Conservation (phyloP, 2,329 filamentous ascomycete species). For the Teratosphaeria destructans region DNA sequence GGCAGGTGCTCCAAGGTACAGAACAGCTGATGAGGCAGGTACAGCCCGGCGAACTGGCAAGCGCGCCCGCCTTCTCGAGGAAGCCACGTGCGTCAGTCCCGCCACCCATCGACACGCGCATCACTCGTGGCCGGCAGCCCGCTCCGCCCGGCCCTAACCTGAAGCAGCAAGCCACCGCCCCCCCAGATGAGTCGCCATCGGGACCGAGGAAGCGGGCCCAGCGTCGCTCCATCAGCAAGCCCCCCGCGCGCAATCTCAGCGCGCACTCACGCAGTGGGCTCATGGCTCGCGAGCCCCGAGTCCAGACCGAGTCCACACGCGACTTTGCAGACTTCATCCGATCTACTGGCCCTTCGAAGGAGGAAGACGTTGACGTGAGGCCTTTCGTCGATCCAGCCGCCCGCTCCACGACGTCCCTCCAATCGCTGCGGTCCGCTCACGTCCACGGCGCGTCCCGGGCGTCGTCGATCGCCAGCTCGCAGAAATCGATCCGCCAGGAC, state of each 20-base stretch:
- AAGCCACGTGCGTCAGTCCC: not conserved
- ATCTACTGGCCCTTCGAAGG: constrained; percentile 57
- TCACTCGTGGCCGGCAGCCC: constrained; percentile 3
- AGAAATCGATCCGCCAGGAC: constrained; percentile 1
- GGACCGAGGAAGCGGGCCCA: constrained; percentile 8
- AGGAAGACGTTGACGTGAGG: constrained; percentile 2
- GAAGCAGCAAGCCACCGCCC: constrained; percentile 8
- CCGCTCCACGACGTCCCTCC: constrained; percentile 17
- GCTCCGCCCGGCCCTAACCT: not conserved
- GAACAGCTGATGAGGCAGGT: not conserved
- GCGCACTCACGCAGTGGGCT: constrained; percentile 23
- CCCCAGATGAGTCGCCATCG: constrained; percentile 4
- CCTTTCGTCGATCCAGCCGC: constrained; percentile 6
- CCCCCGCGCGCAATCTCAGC: constrained; percentile 22
- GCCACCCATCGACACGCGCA: constrained; percentile 1
- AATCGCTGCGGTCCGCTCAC: constrained; percentile 11
- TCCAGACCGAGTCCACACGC: constrained; percentile 58
- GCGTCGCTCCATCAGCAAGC: constrained; percentile 22
- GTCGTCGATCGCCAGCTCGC: constrained; percentile 10
- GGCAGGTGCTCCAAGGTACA: too few relatives aligned
- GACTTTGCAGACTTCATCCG: constrained; percentile 88
- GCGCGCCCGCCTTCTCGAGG: constrained; percentile 6
- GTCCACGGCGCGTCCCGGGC: constrained; percentile 12
- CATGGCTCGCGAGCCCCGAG: constrained; percentile 60
- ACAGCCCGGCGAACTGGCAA: constrained; percentile 6